Conservation (phyloP, 176 grass and related monocot species). For the Hordeum marinum region DNA sequence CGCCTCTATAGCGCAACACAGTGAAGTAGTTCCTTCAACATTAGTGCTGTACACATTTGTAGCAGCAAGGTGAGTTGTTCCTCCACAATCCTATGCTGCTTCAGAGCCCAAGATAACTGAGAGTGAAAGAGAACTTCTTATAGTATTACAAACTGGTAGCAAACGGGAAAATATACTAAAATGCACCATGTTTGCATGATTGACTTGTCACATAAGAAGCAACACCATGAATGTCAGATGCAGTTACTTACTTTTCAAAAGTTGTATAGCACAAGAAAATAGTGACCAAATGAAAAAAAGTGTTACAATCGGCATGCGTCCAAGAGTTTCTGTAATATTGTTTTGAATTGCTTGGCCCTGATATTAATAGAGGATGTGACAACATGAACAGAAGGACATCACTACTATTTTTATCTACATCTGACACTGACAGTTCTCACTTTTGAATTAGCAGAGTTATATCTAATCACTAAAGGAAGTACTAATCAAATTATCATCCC, state of each 20-base stretch:
- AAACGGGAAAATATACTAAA: background rate
- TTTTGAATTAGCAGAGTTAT: background rate
- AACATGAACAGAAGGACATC: background rate
- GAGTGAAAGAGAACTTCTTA: background rate
- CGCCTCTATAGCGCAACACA: no score
- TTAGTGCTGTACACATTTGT: no score
- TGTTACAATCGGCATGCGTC: background rate
- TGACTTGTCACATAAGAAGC: slow-evolving; percentile 13
- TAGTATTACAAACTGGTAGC: background rate
- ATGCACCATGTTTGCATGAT: background rate
- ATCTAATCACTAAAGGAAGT: background rate
- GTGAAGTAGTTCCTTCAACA: no score
- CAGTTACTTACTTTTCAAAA: background rate
- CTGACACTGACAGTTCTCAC: background rate
- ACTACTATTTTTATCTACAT: background rate
- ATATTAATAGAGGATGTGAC: background rate
- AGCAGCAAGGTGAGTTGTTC: no score
- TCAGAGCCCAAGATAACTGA: background rate
- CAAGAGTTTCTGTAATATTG: background rate
- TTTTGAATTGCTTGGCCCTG: slow-evolving; percentile 8
- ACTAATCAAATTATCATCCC: background rate
- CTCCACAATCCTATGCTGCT: no score
- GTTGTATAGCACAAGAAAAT: background rate
- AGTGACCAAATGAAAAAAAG: background rate
- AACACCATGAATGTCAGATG: background rate